Evolutionary conservation across 2,329 filamentous ascomycete genomes (phyloP).

Genomic region (Trichoderma aggressivum): DNA sequence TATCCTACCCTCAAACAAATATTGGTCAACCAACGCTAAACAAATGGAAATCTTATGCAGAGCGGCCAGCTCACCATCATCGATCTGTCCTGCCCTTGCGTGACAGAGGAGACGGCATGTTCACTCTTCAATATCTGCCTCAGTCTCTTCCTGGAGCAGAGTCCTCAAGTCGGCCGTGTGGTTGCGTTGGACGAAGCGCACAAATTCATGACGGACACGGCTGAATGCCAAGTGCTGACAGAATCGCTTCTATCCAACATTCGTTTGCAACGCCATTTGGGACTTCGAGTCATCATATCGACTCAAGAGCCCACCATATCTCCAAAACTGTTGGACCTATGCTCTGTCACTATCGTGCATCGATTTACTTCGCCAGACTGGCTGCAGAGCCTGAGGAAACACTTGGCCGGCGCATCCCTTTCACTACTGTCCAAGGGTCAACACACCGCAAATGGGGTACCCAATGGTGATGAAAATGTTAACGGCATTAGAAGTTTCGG

Average conservation of each 20-base stretch:
- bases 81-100: conserved; percentile 70
- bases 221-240: conserved; percentile 57
- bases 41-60: conserved; percentile 6
- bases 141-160: conserved; percentile 59
- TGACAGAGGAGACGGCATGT: conserved; percentile 65
- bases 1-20: not conserved
- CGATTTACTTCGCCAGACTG: conserved; percentile 66
- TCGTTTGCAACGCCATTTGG: conserved; percentile 68
- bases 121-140: conserved; percentile 70
- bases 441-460: not conserved
- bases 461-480: not conserved
- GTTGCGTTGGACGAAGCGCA: conserved; percentile 75
- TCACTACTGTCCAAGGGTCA: not conserved
- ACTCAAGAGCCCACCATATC: conserved; percentile 76
- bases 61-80: conserved; percentile 43
- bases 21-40: not conserved
- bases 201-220: conserved; percentile 62
- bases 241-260: conserved; percentile 60
- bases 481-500: not conserved
- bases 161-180: conserved; percentile 48
- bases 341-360: conserved; percentile 68
- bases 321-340: conserved; percentile 65
- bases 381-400: conserved; percentile 43
- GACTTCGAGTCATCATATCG: conserved; percentile 64
- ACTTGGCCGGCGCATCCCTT: conserved; percentile 41